Evolutionary conservation across 2,329 filamentous ascomycete species (phyloP).

Genomic region (Hypoxylon sp.): DNA sequence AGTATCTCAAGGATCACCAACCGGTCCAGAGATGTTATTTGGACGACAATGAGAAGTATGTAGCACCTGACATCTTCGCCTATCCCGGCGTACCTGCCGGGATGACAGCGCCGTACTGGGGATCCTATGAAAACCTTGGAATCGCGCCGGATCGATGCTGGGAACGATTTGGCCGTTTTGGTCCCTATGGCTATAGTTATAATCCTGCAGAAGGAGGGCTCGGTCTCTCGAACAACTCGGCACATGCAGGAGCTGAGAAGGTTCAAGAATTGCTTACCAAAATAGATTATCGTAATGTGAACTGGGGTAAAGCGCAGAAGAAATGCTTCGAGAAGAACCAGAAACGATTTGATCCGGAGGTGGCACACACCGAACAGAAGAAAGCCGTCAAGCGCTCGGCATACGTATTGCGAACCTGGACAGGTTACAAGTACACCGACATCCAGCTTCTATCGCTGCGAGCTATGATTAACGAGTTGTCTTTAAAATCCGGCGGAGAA

Average conservation of each 20-base stretch:
- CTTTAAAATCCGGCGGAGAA: slow-evolving; percentile 73
- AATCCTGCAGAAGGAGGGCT: slow-evolving; percentile 72
- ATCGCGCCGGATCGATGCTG: slow-evolving; percentile 76
- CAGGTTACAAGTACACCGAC: slow-evolving; percentile 72
- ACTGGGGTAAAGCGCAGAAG: slow-evolving; percentile 54
- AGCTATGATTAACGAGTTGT: slow-evolving; percentile 74
- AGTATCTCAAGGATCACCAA: slow-evolving; percentile 49
- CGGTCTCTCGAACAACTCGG: slow-evolving; percentile 70
- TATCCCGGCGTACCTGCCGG: slow-evolving; percentile 72
- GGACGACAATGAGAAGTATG: slow-evolving; percentile 60
- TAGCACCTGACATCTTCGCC: slow-evolving; percentile 57
- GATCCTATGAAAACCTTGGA: slow-evolving; percentile 72
- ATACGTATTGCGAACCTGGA: slow-evolving; percentile 76
- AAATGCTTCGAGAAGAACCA: slow-evolving; percentile 62
- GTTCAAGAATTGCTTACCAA: slow-evolving; percentile 54
- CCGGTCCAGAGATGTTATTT: slow-evolving; percentile 60
- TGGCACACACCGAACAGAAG: slow-evolving; percentile 28
- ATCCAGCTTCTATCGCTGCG: slow-evolving; percentile 76
- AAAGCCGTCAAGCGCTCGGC: slow-evolving; percentile 63
- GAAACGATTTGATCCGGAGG: slow-evolving; percentile 59
- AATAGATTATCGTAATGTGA: slow-evolving; percentile 54
- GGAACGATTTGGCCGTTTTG: slow-evolving; percentile 76
- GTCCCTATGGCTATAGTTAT: slow-evolving; percentile 78
- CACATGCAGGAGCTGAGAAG: slow-evolving; percentile 70
- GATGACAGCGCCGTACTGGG: slow-evolving; percentile 74